A percentile compares a stretch with the other conserved stretches of the same genome.
Evolutionary conservation across 352 stramenopile genomes (phyloP).

Genomic region (Phytophthora pistaciae): DNA sequence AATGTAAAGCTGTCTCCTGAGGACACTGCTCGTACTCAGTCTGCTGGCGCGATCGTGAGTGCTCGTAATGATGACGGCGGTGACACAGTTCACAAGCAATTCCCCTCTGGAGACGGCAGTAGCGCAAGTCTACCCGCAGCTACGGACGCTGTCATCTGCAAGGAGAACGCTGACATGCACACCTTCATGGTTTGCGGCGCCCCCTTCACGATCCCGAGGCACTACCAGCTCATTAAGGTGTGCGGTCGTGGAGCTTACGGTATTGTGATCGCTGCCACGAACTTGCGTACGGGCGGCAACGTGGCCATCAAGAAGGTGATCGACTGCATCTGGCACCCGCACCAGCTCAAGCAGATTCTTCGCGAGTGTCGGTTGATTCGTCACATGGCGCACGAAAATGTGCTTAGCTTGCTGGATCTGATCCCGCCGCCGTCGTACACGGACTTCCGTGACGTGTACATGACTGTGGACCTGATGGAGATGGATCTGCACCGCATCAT

Average conservation of each 20-base stretch:
- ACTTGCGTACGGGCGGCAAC: slow-evolving; percentile 82
- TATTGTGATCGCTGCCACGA: slow-evolving; percentile 90
- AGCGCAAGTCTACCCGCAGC: slow-evolving; percentile 30
- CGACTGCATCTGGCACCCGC: slow-evolving; percentile 90
- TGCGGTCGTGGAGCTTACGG: slow-evolving; percentile 89
- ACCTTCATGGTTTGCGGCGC: slow-evolving; percentile 92
- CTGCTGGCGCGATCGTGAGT: slow-evolving; percentile 57
- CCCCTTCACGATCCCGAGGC: slow-evolving; percentile 84
- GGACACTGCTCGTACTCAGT: slow-evolving; percentile 57
- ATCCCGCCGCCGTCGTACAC: slow-evolving; percentile 85
- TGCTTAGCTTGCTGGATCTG: slow-evolving; percentile 86
- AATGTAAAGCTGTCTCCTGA: slow-evolving; percentile 86
- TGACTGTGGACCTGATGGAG: slow-evolving; percentile 94
- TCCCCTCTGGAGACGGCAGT: slow-evolving; percentile 32
- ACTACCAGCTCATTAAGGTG: slow-evolving; percentile 92
- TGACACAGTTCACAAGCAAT: slow-evolving; percentile 49
- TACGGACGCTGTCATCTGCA: slow-evolving; percentile 75
- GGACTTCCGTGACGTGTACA: slow-evolving; percentile 92
- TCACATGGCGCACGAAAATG: slow-evolving; percentile 88
- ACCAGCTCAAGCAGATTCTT: slow-evolving; percentile 91
- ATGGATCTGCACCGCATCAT: slow-evolving; percentile 95
- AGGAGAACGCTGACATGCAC: slow-evolving; percentile 90
- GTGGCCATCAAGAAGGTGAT: slow-evolving; percentile 94
- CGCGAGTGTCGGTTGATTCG: slow-evolving; percentile 88
- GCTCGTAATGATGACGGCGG: slow-evolving; percentile 38